Percentiles rank a stretch among this genome's conserved stretches.
phyloP scores from a whole-genome alignment of 176 grass and related monocot species.

The Eleusine coracana region DNA sequence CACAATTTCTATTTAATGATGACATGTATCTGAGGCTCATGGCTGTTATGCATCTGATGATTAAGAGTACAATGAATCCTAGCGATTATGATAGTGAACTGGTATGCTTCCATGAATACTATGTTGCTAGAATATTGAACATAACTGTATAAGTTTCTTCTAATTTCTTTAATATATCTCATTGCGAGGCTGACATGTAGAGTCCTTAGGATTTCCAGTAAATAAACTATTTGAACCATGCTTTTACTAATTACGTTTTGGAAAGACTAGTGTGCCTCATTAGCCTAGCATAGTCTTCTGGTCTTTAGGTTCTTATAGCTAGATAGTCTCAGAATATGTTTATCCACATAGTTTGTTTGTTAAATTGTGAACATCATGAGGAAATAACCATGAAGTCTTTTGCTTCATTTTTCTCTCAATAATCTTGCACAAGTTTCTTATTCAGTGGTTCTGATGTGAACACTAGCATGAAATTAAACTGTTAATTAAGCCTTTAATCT shows the following conservation, averaged over 20 bases:
- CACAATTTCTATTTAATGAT: slow-evolving; percentile 73
- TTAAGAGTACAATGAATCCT: slow-evolving; percentile 73
- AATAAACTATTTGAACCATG: slow-evolving; percentile 4
- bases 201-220: neutral
- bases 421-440: neutral
- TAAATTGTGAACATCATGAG: neutral
- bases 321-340: neutral
- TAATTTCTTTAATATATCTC: neutral
- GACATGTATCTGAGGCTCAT: slow-evolving; percentile 95
- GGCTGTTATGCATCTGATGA: slow-evolving; percentile 74
- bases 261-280: neutral
- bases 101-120: slow-evolving; percentile 57
- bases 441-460: slow-evolving; percentile 17
- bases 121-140: slow-evolving; percentile 16
- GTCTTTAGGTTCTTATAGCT: slow-evolving; percentile 7
- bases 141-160: slow-evolving; percentile 12
- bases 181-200: neutral
- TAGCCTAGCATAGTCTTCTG: neutral
- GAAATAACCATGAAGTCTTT: neutral
- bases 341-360: neutral
- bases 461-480: slow-evolving; percentile 7
- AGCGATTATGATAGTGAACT: slow-evolving; percentile 80
- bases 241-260: neutral
- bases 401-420: neutral
- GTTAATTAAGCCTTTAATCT: slow-evolving; percentile 21